A percentile compares a stretch with the other conserved stretches of the same genome.
phyloP scores from a whole-genome alignment of 805 yeast genomes.

The Saccharomyces jurei region DNA sequence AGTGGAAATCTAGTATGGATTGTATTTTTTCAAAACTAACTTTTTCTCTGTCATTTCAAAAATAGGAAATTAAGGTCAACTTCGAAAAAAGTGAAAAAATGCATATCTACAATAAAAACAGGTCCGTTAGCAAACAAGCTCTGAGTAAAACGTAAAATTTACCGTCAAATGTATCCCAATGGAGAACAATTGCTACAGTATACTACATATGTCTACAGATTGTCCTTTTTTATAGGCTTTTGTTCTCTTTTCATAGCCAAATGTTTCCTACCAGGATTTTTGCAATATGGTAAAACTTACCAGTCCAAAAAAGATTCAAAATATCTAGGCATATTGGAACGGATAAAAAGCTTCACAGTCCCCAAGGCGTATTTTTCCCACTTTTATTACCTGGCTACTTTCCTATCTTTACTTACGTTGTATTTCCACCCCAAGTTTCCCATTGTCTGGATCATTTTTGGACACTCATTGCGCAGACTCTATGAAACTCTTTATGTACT shows the following conservation, averaged over 20 bases:
- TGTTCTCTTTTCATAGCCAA: conserved; percentile 30
- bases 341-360: conserved; percentile 35
- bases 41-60: not conserved
- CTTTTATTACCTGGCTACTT: conserved; percentile 45
- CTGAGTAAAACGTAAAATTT: not conserved
- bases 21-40: not conserved
- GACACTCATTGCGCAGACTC: conserved; percentile 50
- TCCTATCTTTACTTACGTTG: conserved; percentile 23
- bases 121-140: not conserved
- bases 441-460: conserved; percentile 24
- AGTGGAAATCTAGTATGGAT: not conserved
- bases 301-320: conserved; percentile 4
- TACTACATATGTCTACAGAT: conserved; percentile 1
- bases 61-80: not conserved
- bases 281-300: conserved; percentile 41
- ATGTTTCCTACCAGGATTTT: conserved; percentile 28
- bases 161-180: not conserved
- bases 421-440: conserved; percentile 5
- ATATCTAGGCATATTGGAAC: conserved; percentile 1
- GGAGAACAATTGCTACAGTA: not conserved
- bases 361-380: conserved; percentile 60
- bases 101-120: not conserved
- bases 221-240: conserved; percentile 15
- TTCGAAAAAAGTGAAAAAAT: not conserved
- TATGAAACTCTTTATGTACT: conserved; percentile 47